phyloP scores from a whole-genome alignment of 257 asterid species.

The Cordia subcordata region DNA sequence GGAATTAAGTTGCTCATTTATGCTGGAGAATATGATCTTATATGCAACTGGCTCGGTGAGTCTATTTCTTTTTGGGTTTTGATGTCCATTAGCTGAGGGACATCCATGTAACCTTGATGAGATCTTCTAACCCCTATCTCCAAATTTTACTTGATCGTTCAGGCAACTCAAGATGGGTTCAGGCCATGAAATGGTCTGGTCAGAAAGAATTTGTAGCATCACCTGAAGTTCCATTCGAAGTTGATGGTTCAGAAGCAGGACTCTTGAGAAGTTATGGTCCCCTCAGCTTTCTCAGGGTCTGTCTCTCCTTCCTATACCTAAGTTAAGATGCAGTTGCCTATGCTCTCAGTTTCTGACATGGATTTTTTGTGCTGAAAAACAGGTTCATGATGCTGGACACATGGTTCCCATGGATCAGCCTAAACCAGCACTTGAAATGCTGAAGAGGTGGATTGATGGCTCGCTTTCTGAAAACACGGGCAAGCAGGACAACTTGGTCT shows the following conservation, averaged over 20 bases:
- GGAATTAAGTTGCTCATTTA: conserved; percentile 60
- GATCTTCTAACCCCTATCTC: background rate
- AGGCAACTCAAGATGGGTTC: conserved; percentile 98
- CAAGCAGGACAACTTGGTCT: conserved; percentile 40
- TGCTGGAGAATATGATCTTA: conserved; percentile 75
- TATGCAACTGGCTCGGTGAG: conserved; percentile 82
- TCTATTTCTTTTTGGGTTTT: background rate
- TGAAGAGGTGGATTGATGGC: conserved; percentile 73
- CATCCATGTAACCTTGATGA: background rate
- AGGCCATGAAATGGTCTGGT: conserved; percentile 93
- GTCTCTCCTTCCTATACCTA: conserved; percentile 1
- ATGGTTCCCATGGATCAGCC: conserved; percentile 99
- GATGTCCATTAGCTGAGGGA: background rate
- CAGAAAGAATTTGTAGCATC: conserved; percentile 61
- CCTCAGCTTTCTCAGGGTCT: conserved; percentile 80
- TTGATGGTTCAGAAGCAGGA: conserved; percentile 78
- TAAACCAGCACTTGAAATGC: conserved; percentile 76
- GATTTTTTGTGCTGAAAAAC: conserved; percentile 6
- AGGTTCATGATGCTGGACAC: conserved; percentile 96
- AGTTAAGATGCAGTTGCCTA: background rate
- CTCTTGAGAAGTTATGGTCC: conserved; percentile 68
- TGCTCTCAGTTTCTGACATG: background rate
- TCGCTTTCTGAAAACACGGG: conserved; percentile 39
- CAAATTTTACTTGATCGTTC: conserved; percentile 2
- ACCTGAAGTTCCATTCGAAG: conserved; percentile 63